Conservation (phyloP, 768 basidiomycete genomes). For the Mrakia blollopis region DNA sequence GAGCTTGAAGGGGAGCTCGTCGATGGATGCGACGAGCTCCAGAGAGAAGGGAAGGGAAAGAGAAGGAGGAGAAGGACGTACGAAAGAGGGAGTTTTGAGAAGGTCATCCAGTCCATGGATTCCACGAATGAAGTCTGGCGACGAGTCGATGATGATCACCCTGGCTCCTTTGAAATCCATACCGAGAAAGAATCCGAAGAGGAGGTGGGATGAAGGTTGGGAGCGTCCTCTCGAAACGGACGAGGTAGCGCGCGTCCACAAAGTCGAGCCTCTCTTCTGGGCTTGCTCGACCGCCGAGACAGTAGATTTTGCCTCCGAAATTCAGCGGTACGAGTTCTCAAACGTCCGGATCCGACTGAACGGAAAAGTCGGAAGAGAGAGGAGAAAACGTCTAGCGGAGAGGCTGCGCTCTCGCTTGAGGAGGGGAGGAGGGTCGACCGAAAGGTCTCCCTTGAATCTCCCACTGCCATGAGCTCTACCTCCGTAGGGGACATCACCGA, state of each 20-base stretch:
- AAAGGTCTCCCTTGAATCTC: neutral
- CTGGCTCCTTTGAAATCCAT: constrained; percentile 69
- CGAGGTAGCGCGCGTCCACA: neutral
- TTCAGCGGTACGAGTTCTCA: too few relatives aligned
- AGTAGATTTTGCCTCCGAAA: too few relatives aligned
- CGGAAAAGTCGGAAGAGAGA: too few relatives aligned
- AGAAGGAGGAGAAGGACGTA: constrained; percentile 48
- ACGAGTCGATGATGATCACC: constrained; percentile 74
- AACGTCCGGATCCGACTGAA: too few relatives aligned
- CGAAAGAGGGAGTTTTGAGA: constrained; percentile 67
- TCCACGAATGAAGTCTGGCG: constrained; percentile 64
- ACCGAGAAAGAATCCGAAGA: neutral
- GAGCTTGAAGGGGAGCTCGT: neutral
- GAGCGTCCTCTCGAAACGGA: neutral
- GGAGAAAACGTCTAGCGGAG: too few relatives aligned
- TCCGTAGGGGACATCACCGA: neutral
- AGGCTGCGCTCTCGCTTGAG: too few relatives aligned
- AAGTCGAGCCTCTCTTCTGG: too few relatives aligned
- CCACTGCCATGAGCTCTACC: neutral
- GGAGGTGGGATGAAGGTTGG: neutral
- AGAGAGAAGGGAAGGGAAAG: neutral
- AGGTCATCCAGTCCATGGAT: constrained; percentile 77
- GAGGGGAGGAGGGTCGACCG: too few relatives aligned
- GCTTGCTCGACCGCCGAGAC: too few relatives aligned
- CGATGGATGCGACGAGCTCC: neutral